Base-by-base conservation (phyloP, 1,284 basidiomycete species). In the Ceratobasidium sp. region DNA sequence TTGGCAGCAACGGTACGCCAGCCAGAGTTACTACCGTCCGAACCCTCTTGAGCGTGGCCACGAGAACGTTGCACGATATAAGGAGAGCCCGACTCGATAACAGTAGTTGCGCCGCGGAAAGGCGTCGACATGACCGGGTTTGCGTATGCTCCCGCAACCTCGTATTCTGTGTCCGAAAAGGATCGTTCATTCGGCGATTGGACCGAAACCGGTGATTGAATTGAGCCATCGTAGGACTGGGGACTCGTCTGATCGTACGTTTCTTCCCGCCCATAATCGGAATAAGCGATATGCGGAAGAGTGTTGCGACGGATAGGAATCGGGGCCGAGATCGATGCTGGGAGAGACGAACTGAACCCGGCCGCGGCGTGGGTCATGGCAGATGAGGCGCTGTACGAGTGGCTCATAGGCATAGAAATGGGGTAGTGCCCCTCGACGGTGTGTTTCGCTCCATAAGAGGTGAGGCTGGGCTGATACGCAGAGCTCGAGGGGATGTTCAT, bases 1-100 rank as follows among this genome's bases (percentile, higher is more conserved):
- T 54, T 66, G 19, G 60, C 60, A 21, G 60, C 60, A 5, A 66
- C 60, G 13, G 60, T 19, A 50, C 60, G 60, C 60, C 60, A 66
- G 33, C 60, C 60, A 9, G 58, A 60, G 39, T 53, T 66, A 39
- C 60, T 66, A n/a, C 60, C 60, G 25, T 66, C 60, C 14, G 60
- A 66, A 11, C 60, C 60, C n/a, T 66, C 60, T 16, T 66, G 60
- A 6, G 60, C 41, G 27, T 66, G 60, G 7, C 50, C 60, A 11
- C 60, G 60, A 13, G 60, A 46, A 1, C 53, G 60, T 14, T 66
- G 60, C 19, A 39, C 33, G 16, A 4, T 36, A 33, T 66, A 66
- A 16, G 60, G 25, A 2, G 52, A 8, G 39, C 60, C 47, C 13
- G 52, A 30, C n/a, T 66, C 50, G 49, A 66, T 41, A 16, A 54